These are phyloP conservation scores for Alternaria viburni DNA, from an alignment of 2,329 filamentous ascomycete species.

Conservation along the genomic window DNA sequence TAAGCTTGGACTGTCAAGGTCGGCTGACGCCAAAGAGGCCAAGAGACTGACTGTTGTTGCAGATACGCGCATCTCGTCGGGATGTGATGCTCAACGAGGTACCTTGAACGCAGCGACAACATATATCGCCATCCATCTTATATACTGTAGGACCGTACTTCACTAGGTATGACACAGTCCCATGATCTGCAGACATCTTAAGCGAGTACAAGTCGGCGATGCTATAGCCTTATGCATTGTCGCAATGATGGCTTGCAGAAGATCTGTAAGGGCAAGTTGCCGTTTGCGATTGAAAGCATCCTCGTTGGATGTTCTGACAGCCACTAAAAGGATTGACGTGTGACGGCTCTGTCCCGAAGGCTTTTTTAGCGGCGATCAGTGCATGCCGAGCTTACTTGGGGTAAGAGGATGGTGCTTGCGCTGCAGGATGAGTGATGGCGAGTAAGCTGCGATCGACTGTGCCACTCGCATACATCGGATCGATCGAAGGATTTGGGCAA, in stretches of 20 bases:
- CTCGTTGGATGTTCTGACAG: neutral
- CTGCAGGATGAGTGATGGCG: neutral
- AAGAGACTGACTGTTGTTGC: neutral
- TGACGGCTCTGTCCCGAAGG: neutral
- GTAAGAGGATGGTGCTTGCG: neutral
- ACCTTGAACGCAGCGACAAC: neutral
- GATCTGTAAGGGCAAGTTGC: neutral
- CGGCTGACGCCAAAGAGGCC: neutral
- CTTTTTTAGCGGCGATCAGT: constrained; percentile 1
- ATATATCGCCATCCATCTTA: neutral
- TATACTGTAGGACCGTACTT: neutral
- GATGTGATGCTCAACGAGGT: neutral
- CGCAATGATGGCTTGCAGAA: constrained; percentile 2
- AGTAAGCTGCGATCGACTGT: neutral
- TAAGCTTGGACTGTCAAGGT: constrained; percentile 4
- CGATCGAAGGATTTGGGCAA: neutral
- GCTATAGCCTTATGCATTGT: neutral
- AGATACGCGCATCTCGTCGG: neutral
- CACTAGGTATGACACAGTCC: neutral
- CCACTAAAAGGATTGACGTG: neutral
- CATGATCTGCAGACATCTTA: neutral
- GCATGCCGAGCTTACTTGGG: neutral
- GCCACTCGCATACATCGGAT: neutral
- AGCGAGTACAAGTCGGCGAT: neutral
- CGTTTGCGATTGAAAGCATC: neutral